Base-by-base conservation (phyloP, 2,329 filamentous ascomycete species). In the Exophiala lecanii-corni region DNA sequence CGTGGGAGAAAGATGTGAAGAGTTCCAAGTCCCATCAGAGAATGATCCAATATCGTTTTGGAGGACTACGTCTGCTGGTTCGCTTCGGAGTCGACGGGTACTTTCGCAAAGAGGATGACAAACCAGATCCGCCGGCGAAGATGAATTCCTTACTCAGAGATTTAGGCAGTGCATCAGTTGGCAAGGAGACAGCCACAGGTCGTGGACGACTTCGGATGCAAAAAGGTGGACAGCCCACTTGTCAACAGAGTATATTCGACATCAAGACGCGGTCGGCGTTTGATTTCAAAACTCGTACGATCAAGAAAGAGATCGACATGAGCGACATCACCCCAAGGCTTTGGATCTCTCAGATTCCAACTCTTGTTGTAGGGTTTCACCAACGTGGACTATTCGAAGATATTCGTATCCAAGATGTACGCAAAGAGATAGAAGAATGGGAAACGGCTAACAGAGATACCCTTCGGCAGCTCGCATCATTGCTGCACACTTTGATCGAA, bases 11-110 rank as follows among this genome's bases (percentile, higher is more conserved):
- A 0, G 69, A 69, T 1, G 73, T 79, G 0, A 69, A 67, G 34
- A 67, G 69, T 0, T 85, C 81, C 0, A 63, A 62, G 1, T 78
- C 77, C 0, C 79, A 86, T 47, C 81, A 86, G 55, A 69, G 81
- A 2, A 55, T 86, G 5, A 54, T 86, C 1, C 61, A 63, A 2
- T 86, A 85, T 48, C 47, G 62, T 0, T 77, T 86, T 51, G 78
- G 67, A 0, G 73, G 66, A 1, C 55, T 81, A 9, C 60, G 62
- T 0, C 68, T 71, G 36, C 47, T 81, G 2, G 61, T 84, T 0
- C 71, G 79, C 0, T 80, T 72, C 36, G 76, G 79, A 55, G 68
- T 63, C 0, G 79, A 84, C 57, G 80, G 78, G 0, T 83, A 79
- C 47, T 52, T 72, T 12, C 41, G 28, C 18, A 21, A 38, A 5